Base-by-base conservation (phyloP, 129 eudicot genomes). In the Scalesia atractyloides region DNA sequence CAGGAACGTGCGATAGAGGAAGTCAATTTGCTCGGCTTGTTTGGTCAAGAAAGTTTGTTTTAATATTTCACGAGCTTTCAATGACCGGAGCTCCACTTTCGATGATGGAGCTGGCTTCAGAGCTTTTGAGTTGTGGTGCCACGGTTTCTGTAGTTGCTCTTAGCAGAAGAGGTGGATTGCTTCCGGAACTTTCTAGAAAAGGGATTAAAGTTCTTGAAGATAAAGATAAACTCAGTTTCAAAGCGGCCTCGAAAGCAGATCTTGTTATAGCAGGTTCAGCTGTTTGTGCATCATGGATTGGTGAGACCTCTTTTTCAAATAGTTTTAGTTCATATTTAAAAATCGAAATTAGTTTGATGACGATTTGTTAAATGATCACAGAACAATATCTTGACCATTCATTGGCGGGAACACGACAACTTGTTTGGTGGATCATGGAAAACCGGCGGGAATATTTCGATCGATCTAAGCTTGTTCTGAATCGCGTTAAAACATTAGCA, bases 401-500 rank as follows among this genome's bases (percentile, higher is more conserved):
- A 26, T 74, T 84, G 39, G 96, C 96, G 58, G 96, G 97, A 65
- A 82, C 92, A 48, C 92, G 85, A 52, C 86, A 95, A 56, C 87
- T 95, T 73, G 82, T 88, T 54, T 95, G 99, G 99, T 95, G 99
- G 99, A 95, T 95, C 74, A 90, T 95, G 99, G 99, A 95, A 82
- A 95, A 95, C 70, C 79, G 96, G 13, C 85, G 91, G 17, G 99
- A 95, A 84, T 95, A 95, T 79, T 95, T 95, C 68, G 82, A 95
- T 72, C 91, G 96, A 20, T 83, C 99, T 70, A 95, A 88, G 80
- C 85, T 61, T 48, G 86, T 80, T 57, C 85, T 95, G 62, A 85
- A 86, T 78, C 85, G 91, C 16, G 96, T 95, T 50, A 95, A 89
- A 76, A 84, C 72, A 76, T 70, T 95, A 54, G 81, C 70, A 30